Evolutionary conservation across 495 filamentous ascomycete species (phyloP), one percentile per base, ranked within the genome.

Genomic region (Xylaria sp.): DNA sequence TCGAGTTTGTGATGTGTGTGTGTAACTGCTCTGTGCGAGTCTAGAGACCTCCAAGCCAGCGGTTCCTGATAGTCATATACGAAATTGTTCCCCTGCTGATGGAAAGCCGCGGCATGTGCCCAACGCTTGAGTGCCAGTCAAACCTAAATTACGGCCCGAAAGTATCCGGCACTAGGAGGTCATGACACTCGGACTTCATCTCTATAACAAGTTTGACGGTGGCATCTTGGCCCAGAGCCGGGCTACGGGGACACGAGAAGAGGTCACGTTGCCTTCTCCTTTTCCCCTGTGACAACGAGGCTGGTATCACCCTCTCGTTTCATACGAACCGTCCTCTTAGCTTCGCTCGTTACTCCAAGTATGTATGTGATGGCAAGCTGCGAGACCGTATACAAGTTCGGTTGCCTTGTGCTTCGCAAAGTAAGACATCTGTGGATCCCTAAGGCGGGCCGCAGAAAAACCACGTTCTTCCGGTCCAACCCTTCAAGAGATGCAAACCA

Each of bases 381-480:
- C n/a, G 12, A n/a, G 2, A 43, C 59, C 21, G 37, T 37, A 41
- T 41, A 61, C 59, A 21, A 61, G 7, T 0, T 26, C 21, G n/a
- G 59, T 41, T 31, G 59, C 35, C 37, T 61, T 41, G 35, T 61
- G 29, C 59, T 7, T 24, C 59, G 37, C 31, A 41, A 40, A 61
- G 37, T 6, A 29, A 41, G 59, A 41, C 37, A 61, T 43, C 12
- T 1, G n/a, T 26, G 59, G 37, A 12, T 61, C 35, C 12, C 11
- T 15, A 2, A 43, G 59, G 11, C 59, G 21, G 21, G 19, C n/a
- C 3, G 12, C 21, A 43, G 57, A 41, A 15, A 43, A 41, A 21
- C 35, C 59, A 61, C n/a, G 37, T 61, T 61, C 35, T 59, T 59
- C 3, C 58, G 26, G 53, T 58, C n/a, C 35, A 24, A 26, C 35